A percentile compares a stretch with the other conserved stretches of the same genome.
Conservation (phyloP, 192 early-diverging fungal genomes). For the Physocladia obscura region DNA sequence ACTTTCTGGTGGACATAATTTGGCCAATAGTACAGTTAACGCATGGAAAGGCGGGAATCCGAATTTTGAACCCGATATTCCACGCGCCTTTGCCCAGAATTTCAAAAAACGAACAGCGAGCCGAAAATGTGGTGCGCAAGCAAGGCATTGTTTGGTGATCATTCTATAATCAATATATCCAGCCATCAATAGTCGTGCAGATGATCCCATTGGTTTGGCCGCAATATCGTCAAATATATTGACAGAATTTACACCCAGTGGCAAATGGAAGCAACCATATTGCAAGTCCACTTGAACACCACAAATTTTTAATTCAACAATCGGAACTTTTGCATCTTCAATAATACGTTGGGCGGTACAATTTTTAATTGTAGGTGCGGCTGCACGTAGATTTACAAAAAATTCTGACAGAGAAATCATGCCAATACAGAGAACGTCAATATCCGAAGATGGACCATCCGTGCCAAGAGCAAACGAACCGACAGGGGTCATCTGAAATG, state of each 20-base stretch:
- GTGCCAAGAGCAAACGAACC: slow-evolving; percentile 5
- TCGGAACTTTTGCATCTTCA: slow-evolving; percentile 16
- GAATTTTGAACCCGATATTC: background rate
- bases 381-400: background rate
- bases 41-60: slow-evolving; percentile 3
- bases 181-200: no score
- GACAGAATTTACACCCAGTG: no score
- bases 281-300: slow-evolving; percentile 15
- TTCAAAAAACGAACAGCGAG: slow-evolving; percentile 10
- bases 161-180: no score
- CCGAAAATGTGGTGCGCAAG: no score
- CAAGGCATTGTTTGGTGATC: no score
- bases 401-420: background rate
- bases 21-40: slow-evolving; percentile 15
- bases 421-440: slow-evolving; percentile 13
- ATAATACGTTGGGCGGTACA: background rate
- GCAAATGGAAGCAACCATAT: background rate
- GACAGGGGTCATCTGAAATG: background rate
- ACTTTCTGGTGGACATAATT: background rate
- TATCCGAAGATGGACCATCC: background rate
- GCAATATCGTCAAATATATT: no score
- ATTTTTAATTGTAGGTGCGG: background rate
- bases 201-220: no score
- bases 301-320: background rate
- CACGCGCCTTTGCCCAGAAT: background rate